A percentile compares a stretch with the other conserved stretches of the same genome.
These are phyloP conservation scores for Coemansia sp. DNA, from an alignment of 192 early-diverging fungal species.

Conservation along the genomic window DNA sequence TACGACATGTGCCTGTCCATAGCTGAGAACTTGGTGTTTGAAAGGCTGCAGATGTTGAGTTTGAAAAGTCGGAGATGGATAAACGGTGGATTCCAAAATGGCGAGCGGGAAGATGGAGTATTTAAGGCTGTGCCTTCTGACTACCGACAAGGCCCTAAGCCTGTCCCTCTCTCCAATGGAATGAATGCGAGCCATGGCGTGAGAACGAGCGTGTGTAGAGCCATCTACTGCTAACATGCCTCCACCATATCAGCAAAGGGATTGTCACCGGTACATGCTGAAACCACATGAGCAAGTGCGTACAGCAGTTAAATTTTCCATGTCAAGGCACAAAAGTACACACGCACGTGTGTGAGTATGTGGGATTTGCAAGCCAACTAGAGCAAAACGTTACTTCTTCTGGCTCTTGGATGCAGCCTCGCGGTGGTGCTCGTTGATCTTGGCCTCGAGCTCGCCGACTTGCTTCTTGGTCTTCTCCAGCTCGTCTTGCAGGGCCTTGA, in stretches of 20 bases:
- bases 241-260: not conserved
- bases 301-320: not conserved
- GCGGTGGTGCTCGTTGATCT: constrained; percentile 24
- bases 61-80: not conserved
- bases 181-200: not conserved
- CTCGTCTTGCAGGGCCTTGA: constrained; percentile 32
- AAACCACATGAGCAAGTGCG: not conserved
- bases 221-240: not conserved
- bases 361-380: not conserved
- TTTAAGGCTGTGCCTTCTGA: not conserved
- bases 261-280: not conserved
- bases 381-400: constrained; percentile 11
- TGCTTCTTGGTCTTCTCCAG: constrained; percentile 38
- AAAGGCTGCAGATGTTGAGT: not conserved
- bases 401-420: constrained; percentile 3
- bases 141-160: not conserved
- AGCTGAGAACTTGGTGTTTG: not conserved
- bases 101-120: not conserved
- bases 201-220: not conserved
- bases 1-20: constrained; percentile 47
- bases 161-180: not conserved
- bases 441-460: constrained; percentile 23
- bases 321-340: not conserved
- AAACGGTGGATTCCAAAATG: not conserved
- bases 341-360: not conserved